Evolutionary conservation across 495 filamentous ascomycete genomes (phyloP).

Genomic region (Penicillium taxi): DNA sequence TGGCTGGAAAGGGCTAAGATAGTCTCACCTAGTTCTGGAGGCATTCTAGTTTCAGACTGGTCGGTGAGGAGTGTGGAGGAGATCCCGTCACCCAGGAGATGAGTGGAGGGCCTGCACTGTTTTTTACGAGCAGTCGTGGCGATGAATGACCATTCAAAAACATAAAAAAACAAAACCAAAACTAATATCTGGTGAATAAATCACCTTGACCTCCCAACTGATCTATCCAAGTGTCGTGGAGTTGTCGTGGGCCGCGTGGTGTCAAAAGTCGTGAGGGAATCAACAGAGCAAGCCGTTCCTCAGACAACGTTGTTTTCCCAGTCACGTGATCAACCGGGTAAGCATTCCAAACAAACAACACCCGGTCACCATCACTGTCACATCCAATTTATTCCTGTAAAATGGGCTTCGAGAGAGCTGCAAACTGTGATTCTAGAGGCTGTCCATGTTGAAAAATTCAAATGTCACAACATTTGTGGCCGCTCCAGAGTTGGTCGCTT

Average conservation of each 20-base stretch:
- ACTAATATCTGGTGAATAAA: background rate
- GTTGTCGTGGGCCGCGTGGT: conserved; percentile 16
- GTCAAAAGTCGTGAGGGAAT: conserved; percentile 19
- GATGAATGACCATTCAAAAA: conserved; percentile 11
- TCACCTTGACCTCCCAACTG: background rate
- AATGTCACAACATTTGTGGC: too few relatives aligned
- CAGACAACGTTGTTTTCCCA: conserved; percentile 26
- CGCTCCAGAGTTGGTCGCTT: too few relatives aligned
- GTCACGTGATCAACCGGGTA: conserved; percentile 18
- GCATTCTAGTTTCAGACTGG: conserved; percentile 16
- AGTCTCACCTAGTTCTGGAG: conserved; percentile 20
- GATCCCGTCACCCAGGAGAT: conserved; percentile 26
- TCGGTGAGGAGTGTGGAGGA: conserved; percentile 20
- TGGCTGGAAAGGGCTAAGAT: background rate
- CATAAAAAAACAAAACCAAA: conserved; percentile 4
- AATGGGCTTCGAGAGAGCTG: too few relatives aligned
- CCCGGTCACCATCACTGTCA: background rate
- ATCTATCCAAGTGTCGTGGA: conserved; percentile 8
- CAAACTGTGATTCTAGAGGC: too few relatives aligned
- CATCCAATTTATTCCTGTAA: too few relatives aligned
- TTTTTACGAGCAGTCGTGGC: conserved; percentile 8
- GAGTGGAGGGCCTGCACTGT: conserved; percentile 7
- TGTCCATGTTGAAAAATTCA: too few relatives aligned
- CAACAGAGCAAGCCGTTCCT: conserved; percentile 26
- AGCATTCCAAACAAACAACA: conserved; percentile 19